Conservation (phyloP, 768 basidiomycete species). For the Infundibulicybe gibba region DNA sequence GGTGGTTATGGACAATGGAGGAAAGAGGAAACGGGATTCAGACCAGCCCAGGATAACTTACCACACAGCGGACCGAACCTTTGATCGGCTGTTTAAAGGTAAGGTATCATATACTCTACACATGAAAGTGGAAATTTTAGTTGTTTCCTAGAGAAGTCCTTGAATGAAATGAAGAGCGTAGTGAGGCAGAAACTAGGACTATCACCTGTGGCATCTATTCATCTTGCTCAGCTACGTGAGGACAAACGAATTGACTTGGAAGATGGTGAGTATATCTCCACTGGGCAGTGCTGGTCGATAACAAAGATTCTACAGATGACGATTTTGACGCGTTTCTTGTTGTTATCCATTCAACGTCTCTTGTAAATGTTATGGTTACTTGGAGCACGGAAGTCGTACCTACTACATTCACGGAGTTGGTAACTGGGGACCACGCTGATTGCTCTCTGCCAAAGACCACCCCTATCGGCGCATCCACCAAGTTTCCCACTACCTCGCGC, state of each 20-base stretch:
- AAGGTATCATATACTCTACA: conserved; percentile 1
- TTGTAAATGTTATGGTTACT: conserved; percentile 37
- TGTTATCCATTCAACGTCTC: conserved; percentile 30
- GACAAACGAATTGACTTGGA: conserved; percentile 63
- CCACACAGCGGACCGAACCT: conserved; percentile 36
- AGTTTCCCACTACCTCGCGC: too few relatives aligned
- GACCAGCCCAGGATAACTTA: conserved; percentile 41
- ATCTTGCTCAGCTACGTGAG: conserved; percentile 50
- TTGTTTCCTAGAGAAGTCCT: conserved; percentile 47
- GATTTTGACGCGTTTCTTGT: conserved; percentile 74
- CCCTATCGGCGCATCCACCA: too few relatives aligned
- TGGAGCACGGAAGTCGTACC: conserved; percentile 6
- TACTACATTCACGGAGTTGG: not conserved
- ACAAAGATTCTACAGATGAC: conserved; percentile 46
- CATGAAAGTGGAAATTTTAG: not conserved
- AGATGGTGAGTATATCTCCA: conserved; percentile 49
- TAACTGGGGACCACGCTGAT: too few relatives aligned
- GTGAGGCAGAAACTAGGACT: conserved; percentile 64
- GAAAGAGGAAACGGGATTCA: conserved; percentile 32
- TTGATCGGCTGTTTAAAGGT: conserved; percentile 57
- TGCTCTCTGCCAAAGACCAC: not conserved
- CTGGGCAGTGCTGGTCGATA: conserved; percentile 1
- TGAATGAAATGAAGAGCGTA: conserved; percentile 52
- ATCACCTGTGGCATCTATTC: conserved; percentile 25
- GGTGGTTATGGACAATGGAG: not conserved